These are phyloP conservation scores for Cynara cardunculus DNA, from an alignment of 129 eudicot genomes.

Conservation along the genomic window DNA sequence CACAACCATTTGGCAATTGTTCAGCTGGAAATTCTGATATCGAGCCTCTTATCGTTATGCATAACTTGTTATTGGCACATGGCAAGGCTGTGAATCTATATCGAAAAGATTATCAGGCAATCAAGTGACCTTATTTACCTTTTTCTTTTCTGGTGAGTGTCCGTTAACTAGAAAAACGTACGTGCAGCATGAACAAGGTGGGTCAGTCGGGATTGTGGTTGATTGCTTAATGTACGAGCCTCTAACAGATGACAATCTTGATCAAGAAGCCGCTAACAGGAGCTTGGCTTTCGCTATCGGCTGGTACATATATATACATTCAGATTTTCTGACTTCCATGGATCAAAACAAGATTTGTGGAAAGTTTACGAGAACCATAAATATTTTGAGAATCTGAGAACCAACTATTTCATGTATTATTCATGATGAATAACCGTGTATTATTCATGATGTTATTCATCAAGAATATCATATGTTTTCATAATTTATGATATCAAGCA, in stretches of 20 bases:
- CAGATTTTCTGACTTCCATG: neutral
- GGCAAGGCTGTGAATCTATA: slow-evolving; percentile 66
- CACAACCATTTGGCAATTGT: slow-evolving; percentile 74
- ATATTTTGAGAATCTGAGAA: too few species aligned
- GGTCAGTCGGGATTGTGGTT: slow-evolving; percentile 47
- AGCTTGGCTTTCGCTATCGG: neutral
- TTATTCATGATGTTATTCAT: too few species aligned
- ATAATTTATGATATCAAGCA: too few species aligned
- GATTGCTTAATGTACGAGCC: neutral
- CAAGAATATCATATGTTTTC: too few species aligned
- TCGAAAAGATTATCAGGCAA: slow-evolving; percentile 52
- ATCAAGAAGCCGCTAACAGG: slow-evolving; percentile 1
- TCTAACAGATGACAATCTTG: neutral
- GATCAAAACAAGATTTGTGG: neutral
- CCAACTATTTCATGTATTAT: too few species aligned
- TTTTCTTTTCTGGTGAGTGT: neutral
- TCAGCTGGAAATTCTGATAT: slow-evolving; percentile 62
- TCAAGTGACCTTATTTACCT: neutral
- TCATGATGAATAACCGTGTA: too few species aligned
- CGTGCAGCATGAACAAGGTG: slow-evolving; percentile 58
- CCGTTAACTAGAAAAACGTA: slow-evolving; percentile 5
- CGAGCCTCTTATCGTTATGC: slow-evolving; percentile 69
- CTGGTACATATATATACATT: neutral
- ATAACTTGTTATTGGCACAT: slow-evolving; percentile 81
- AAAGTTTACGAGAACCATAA: too few species aligned